A percentile compares a stretch with the other conserved stretches of the same genome.
These are phyloP conservation scores for Yamadazyma oceani DNA, from an alignment of 1,139 yeast species.

Conservation along the genomic window DNA sequence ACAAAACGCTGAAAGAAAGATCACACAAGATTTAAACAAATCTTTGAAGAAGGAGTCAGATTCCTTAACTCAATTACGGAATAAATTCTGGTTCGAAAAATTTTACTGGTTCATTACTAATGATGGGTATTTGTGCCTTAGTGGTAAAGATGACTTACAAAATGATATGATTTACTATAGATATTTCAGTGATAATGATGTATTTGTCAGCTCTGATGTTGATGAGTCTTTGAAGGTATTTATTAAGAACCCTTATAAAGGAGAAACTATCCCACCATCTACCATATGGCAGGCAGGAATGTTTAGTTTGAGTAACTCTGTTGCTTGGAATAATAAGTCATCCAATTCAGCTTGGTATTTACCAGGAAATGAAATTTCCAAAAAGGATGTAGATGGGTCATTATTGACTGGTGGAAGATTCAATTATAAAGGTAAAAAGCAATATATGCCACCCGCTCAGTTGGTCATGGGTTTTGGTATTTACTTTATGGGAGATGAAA, in stretches of 20 bases:
- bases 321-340: slow-evolving; percentile 87
- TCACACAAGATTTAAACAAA: slow-evolving; percentile 68
- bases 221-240: slow-evolving; percentile 77
- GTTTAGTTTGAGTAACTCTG: slow-evolving; percentile 75
- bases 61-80: slow-evolving; percentile 62
- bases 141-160: slow-evolving; percentile 85
- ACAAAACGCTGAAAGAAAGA: slow-evolving; percentile 80
- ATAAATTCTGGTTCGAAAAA: slow-evolving; percentile 90
- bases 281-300: slow-evolving; percentile 90
- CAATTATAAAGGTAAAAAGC: slow-evolving; percentile 55
- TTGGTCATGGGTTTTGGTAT: slow-evolving; percentile 89
- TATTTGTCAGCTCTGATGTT: slow-evolving; percentile 71
- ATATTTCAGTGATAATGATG: slow-evolving; percentile 72
- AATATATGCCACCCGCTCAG: slow-evolving; percentile 75
- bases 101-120: slow-evolving; percentile 89
- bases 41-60: slow-evolving; percentile 66
- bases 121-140: slow-evolving; percentile 84
- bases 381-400: slow-evolving; percentile 64
- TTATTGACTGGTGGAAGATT: slow-evolving; percentile 67
- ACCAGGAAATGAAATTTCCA: slow-evolving; percentile 62
- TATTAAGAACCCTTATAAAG: slow-evolving; percentile 69
- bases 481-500: slow-evolving; percentile 68
- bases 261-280: slow-evolving; percentile 71
- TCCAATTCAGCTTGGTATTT: slow-evolving; percentile 86
- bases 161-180: slow-evolving; percentile 80